phyloP scores from a whole-genome alignment of 805 yeast species.

The Cyberlindnera maclurae region DNA sequence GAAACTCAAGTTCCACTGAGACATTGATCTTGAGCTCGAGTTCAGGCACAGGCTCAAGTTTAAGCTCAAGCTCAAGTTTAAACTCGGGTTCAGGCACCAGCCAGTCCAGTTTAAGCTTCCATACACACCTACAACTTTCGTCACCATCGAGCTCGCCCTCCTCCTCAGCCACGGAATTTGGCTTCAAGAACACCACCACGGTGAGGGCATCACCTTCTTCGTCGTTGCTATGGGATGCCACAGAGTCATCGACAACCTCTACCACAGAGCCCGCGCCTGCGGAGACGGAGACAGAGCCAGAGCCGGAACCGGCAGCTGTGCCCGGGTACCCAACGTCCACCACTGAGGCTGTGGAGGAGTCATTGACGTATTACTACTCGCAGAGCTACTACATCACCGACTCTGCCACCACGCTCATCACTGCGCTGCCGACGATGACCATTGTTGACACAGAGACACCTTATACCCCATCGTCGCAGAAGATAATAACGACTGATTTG shows the following conservation, averaged over 20 bases:
- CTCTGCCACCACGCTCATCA: slow-evolving; percentile 14
- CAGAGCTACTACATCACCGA: slow-evolving; percentile 18
- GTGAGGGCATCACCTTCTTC: no score
- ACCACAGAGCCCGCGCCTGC: no score
- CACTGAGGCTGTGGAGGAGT: background rate
- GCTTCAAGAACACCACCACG: background rate
- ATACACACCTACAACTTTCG: no score
- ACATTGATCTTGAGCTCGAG: no score
- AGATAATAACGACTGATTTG: slow-evolving; percentile 15
- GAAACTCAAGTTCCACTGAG: no score
- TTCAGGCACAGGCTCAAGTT: no score
- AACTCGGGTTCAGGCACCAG: no score
- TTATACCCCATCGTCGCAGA: slow-evolving; percentile 2
- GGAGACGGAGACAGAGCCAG: background rate
- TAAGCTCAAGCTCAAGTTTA: background rate
- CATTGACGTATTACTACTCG: slow-evolving; percentile 12
- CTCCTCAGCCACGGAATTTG: background rate
- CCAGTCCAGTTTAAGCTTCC: background rate
- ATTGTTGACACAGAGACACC: slow-evolving; percentile 1
- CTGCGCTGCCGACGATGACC: slow-evolving; percentile 15
- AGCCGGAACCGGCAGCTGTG: background rate
- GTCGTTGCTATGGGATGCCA: no score
- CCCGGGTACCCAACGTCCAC: no score
- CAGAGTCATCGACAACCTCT: no score
- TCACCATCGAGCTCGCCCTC: background rate